These are phyloP conservation scores for Styphnolobium japonicum DNA, from an alignment of 306 rosid genomes.

Conservation along the genomic window DNA sequence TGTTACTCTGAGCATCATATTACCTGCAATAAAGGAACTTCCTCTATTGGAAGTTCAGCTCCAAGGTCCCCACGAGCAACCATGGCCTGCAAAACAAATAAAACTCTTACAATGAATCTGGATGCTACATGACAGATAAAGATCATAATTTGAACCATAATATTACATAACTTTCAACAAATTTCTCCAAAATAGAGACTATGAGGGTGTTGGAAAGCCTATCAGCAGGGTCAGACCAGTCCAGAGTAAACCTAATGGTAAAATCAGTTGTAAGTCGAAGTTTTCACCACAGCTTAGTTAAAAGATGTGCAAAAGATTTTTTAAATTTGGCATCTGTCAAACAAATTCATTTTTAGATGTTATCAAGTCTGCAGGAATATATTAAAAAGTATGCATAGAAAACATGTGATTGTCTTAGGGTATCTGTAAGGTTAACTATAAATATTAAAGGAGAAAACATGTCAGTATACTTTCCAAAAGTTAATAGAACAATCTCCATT, in stretches of 20 bases:
- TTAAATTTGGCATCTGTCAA: slow-evolving; percentile 1
- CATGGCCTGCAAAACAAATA: slow-evolving; percentile 71
- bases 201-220: background rate
- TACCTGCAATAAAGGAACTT: slow-evolving; percentile 95
- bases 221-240: background rate
- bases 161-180: background rate
- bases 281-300: background rate
- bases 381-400: background rate
- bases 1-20: background rate
- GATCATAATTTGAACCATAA: background rate
- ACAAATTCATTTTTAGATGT: background rate
- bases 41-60: slow-evolving; percentile 99
- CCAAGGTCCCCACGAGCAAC: slow-evolving; percentile 99
- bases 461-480: background rate
- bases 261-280: slow-evolving; percentile 5
- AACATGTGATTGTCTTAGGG: background rate
- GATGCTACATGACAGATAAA: slow-evolving; percentile 6
- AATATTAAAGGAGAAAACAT: background rate
- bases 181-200: slow-evolving; percentile 12
- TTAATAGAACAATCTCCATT: background rate
- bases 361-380: background rate
- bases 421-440: background rate
- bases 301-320: background rate
- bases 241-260: slow-evolving; percentile 4
- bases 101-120: slow-evolving; percentile 16